phyloP scores from a whole-genome alignment of 805 yeast species.

The Kluyveromyces siamensis region DNA sequence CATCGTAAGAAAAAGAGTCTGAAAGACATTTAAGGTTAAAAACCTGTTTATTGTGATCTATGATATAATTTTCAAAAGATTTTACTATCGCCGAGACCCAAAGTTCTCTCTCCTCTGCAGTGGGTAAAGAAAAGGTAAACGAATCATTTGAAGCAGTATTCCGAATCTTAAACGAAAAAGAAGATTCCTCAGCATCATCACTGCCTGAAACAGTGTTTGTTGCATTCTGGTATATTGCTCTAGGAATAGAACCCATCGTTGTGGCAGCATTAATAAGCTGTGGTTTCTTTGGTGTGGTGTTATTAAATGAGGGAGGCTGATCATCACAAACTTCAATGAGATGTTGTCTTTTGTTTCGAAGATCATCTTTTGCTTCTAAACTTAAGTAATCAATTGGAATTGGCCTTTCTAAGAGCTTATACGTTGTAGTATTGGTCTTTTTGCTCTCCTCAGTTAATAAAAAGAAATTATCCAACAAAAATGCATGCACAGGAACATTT shows the following conservation, averaged over 20 bases:
- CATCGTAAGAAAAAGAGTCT: slow-evolving; percentile 61
- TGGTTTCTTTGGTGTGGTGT: slow-evolving; percentile 16
- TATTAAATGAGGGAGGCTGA: slow-evolving; percentile 5
- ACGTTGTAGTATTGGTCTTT: slow-evolving; percentile 29
- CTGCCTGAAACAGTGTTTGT: neutral
- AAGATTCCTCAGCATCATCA: slow-evolving; percentile 3
- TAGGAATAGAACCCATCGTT: slow-evolving; percentile 7
- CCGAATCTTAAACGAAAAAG: slow-evolving; percentile 40
- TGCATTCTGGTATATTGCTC: neutral
- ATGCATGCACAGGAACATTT: slow-evolving; percentile 40
- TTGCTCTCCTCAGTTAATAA: slow-evolving; percentile 51
- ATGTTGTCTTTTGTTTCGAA: neutral
- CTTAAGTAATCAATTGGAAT: slow-evolving; percentile 52
- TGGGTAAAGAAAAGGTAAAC: slow-evolving; percentile 40
- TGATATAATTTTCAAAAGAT: slow-evolving; percentile 37
- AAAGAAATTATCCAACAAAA: slow-evolving; percentile 63
- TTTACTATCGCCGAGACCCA: slow-evolving; percentile 49
- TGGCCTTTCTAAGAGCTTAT: slow-evolving; percentile 46
- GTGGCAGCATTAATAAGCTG: slow-evolving; percentile 16
- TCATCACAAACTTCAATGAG: neutral
- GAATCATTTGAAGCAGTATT: slow-evolving; percentile 50
- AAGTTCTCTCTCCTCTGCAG: slow-evolving; percentile 40
- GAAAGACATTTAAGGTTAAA: slow-evolving; percentile 45
- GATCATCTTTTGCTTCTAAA: slow-evolving; percentile 36
- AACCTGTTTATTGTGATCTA: slow-evolving; percentile 39